These are phyloP conservation scores for Tubosaeta brunneosetosa DNA, from an alignment of 768 basidiomycete genomes.

Conservation along the genomic window DNA sequence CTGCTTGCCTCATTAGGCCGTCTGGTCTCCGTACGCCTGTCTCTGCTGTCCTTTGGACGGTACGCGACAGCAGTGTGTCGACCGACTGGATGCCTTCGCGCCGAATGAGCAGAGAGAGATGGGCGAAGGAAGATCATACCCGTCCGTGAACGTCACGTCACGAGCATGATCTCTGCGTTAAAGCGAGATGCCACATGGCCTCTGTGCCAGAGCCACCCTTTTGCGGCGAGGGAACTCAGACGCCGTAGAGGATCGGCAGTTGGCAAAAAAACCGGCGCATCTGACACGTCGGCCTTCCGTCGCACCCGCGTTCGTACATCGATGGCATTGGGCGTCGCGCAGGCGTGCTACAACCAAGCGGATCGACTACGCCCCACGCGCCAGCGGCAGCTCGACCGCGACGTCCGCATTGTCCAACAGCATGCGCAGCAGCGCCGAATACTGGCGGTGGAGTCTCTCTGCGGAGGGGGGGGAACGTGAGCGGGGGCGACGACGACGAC, in stretches of 20 bases:
- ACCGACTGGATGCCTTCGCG: neutral
- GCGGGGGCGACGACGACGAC: too few relatives aligned
- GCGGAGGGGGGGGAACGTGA: neutral
- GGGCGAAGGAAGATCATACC: neutral
- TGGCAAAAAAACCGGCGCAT: neutral
- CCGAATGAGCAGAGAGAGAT: neutral
- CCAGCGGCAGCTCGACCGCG: slow-evolving; percentile 19
- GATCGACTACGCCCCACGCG: neutral
- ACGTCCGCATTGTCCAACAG: slow-evolving; percentile 55
- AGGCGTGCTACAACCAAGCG: neutral
- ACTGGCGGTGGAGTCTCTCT: slow-evolving; percentile 60
- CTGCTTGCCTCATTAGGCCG: slow-evolving; percentile 4
- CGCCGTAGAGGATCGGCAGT: neutral
- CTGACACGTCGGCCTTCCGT: neutral
- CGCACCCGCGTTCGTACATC: too few relatives aligned
- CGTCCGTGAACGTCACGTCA: neutral
- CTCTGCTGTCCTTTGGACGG: neutral
- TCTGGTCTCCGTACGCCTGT: neutral
- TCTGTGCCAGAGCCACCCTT: neutral
- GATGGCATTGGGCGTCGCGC: neutral
- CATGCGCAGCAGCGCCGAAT: slow-evolving; percentile 51
- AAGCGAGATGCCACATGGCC: neutral
- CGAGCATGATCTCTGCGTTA: neutral
- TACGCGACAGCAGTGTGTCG: neutral
- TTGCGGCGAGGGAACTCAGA: neutral